A percentile compares a stretch with the other conserved stretches of the same genome.
phyloP scores from a whole-genome alignment of 2,329 filamentous ascomycete genomes.

The Cercospora sp. region DNA sequence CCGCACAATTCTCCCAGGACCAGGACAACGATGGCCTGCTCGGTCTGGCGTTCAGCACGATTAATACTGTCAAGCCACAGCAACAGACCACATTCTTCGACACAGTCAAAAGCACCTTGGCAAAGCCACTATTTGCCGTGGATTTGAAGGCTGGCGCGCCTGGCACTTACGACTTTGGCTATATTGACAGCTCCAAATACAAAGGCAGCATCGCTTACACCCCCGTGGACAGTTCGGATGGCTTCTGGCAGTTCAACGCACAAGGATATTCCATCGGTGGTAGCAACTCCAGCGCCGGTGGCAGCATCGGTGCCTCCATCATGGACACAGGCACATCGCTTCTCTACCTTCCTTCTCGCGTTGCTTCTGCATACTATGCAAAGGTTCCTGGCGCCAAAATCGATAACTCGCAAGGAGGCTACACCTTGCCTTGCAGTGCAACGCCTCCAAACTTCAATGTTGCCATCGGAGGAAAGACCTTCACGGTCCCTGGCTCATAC shows the following conservation, averaged over 20 bases:
- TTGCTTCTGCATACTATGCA: slow-evolving; percentile 61
- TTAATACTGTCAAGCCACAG: slow-evolving; percentile 58
- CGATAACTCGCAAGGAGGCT: slow-evolving; percentile 53
- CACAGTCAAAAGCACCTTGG: slow-evolving; percentile 55
- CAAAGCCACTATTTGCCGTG: slow-evolving; percentile 58
- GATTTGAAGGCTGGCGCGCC: slow-evolving; percentile 55
- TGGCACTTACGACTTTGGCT: slow-evolving; percentile 59
- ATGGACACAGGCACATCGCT: slow-evolving; percentile 72
- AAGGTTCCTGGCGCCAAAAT: slow-evolving; percentile 56
- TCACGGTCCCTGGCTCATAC: slow-evolving; percentile 54
- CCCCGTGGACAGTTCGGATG: slow-evolving; percentile 56
- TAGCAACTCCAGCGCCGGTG: slow-evolving; percentile 40
- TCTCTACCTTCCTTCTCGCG: slow-evolving; percentile 56
- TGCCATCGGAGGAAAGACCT: slow-evolving; percentile 51
- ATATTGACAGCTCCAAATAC: slow-evolving; percentile 58
- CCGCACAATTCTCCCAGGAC: slow-evolving; percentile 53
- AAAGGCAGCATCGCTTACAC: slow-evolving; percentile 59
- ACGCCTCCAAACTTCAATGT: slow-evolving; percentile 56
- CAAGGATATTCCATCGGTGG: slow-evolving; percentile 58
- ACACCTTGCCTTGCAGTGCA: slow-evolving; percentile 54
- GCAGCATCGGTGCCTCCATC: slow-evolving; percentile 57
- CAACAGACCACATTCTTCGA: slow-evolving; percentile 61
- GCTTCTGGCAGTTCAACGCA: slow-evolving; percentile 64
- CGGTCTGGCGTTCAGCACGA: slow-evolving; percentile 59
- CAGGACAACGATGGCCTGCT: slow-evolving; percentile 59